These are phyloP conservation scores for Saprolegnia diclina DNA, from an alignment of 352 stramenopile genomes.

Conservation along the genomic window DNA sequence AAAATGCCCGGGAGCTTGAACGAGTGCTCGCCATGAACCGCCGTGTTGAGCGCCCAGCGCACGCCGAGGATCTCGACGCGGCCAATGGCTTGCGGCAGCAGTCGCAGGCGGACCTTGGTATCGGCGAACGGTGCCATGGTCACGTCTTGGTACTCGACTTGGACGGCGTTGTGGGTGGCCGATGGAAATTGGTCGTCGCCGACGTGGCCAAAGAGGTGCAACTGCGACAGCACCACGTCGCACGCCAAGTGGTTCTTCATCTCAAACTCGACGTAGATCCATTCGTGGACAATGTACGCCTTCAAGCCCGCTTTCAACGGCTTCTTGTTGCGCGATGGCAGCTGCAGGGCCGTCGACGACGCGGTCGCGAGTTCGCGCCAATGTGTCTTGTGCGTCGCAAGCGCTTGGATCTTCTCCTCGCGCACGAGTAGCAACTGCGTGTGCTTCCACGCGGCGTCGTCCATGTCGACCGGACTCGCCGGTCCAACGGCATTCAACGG, in stretches of 20 bases:
- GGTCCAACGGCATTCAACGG: constrained; percentile 66
- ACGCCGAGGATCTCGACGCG: constrained; percentile 61
- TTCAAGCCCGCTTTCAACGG: constrained; percentile 33
- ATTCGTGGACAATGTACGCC: constrained; percentile 64
- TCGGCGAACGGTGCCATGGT: constrained; percentile 56
- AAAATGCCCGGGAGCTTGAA: constrained; percentile 77
- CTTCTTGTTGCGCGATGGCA: constrained; percentile 46
- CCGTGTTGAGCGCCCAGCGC: constrained; percentile 76
- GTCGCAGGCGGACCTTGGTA: constrained; percentile 57
- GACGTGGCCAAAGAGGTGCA: constrained; percentile 77
- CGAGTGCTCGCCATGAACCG: constrained; percentile 72
- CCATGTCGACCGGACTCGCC: constrained; percentile 54
- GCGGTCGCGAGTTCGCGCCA: constrained; percentile 11
- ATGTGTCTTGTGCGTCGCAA: constrained; percentile 30
- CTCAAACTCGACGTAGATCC: constrained; percentile 82
- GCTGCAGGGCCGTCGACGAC: constrained; percentile 27
- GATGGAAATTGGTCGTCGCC: constrained; percentile 28
- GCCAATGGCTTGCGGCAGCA: constrained; percentile 53
- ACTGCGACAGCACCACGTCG: constrained; percentile 70
- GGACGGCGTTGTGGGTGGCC: neutral
- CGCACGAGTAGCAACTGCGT: constrained; percentile 51
- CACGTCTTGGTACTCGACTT: constrained; percentile 19
- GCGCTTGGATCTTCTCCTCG: constrained; percentile 59
- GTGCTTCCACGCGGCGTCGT: constrained; percentile 56
- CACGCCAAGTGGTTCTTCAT: constrained; percentile 84